Percentiles rank a stretch among this genome's conserved stretches.
Conservation (phyloP, 2,329 filamentous ascomycete species). For the Pestalotiopsis sp. region DNA sequence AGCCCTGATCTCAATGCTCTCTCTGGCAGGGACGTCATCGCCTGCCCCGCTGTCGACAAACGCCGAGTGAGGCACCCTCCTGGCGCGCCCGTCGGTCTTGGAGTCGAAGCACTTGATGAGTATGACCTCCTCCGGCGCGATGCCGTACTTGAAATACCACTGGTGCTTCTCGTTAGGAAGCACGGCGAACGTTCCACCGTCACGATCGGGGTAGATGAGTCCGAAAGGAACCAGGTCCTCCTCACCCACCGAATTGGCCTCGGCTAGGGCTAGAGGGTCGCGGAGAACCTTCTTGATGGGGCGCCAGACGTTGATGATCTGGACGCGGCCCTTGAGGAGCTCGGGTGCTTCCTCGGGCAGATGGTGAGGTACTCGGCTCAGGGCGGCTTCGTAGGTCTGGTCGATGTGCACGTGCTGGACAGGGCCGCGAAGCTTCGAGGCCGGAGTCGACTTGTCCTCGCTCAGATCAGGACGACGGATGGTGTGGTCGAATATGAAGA, state of each 20-base stretch:
- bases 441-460: conserved; percentile 41
- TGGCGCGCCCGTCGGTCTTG: conserved; percentile 51
- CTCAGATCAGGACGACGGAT: conserved; percentile 38
- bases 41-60: conserved; percentile 47
- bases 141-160: conserved; percentile 54
- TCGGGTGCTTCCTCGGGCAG: conserved; percentile 41
- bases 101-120: conserved; percentile 64
- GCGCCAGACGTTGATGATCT: conserved; percentile 56
- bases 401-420: conserved; percentile 57
- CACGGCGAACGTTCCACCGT: conserved; percentile 48
- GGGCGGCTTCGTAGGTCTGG: conserved; percentile 47
- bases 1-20: conserved; percentile 58
- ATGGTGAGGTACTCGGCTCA: conserved; percentile 38
- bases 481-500: conserved; percentile 64
- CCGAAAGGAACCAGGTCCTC: conserved; percentile 47
- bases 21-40: conserved; percentile 48
- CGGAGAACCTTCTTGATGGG: conserved; percentile 51
- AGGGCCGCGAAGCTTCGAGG: conserved; percentile 36
- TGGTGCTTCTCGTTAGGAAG: conserved; percentile 39
- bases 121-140: conserved; percentile 53
- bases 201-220: conserved; percentile 49
- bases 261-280: conserved; percentile 54
- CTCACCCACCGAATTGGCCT: conserved; percentile 49
- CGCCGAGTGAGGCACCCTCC: conserved; percentile 53
- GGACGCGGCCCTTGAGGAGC: conserved; percentile 44